Evolutionary conservation across 179 eudicot species (phyloP).

Genomic region (Silene noctiflora): DNA sequence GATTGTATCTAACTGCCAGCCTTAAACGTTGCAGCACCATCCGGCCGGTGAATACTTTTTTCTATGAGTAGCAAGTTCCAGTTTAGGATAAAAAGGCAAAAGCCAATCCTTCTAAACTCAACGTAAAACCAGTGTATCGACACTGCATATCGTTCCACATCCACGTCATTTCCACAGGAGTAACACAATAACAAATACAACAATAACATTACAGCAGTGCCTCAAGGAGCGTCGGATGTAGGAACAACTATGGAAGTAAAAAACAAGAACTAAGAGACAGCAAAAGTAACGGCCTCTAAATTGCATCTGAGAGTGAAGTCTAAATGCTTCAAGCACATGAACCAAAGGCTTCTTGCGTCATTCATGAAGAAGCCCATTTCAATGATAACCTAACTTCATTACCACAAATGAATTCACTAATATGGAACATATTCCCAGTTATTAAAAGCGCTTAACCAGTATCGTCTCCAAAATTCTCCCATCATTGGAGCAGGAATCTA

Average conservation of each 20-base stretch:
- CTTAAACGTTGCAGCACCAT: not conserved
- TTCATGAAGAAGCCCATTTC: not conserved
- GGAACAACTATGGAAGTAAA: not conserved
- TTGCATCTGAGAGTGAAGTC: not conserved
- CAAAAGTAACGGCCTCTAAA: slow-evolving; percentile 7
- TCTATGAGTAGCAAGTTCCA: not conserved
- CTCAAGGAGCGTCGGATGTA: no score
- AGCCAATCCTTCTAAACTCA: not conserved
- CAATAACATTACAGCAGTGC: not conserved
- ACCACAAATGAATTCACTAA: not conserved
- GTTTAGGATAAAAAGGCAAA: not conserved
- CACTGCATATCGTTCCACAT: not conserved
- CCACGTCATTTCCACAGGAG: no score
- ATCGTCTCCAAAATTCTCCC: not conserved
- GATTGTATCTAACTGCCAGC: not conserved
- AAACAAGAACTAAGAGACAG: not conserved
- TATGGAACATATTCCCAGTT: not conserved
- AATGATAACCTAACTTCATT: not conserved
- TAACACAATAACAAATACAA: no score
- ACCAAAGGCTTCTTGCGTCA: not conserved
- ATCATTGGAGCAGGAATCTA: not conserved
- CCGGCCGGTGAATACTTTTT: not conserved
- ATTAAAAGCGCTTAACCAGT: not conserved
- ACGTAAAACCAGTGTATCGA: not conserved
- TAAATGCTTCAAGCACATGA: not conserved